phyloP scores from a whole-genome alignment of 2,329 filamentous ascomycete species.

The Microsporum canis region DNA sequence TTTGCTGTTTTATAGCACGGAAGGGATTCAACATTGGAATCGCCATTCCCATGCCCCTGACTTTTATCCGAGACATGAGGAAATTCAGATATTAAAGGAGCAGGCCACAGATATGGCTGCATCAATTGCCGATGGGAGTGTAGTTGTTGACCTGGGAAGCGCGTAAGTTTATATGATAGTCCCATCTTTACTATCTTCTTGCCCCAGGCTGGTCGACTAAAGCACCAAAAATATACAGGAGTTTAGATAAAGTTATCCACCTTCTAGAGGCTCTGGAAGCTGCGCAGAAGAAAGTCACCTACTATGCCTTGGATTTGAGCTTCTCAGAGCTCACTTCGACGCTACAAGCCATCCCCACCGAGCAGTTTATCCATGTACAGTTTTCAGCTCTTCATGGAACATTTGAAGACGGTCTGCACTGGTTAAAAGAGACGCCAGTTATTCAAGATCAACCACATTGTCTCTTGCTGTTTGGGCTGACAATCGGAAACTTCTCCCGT shows the following conservation, averaged over 20 bases:
- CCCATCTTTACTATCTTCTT: no score
- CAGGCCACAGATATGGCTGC: not conserved
- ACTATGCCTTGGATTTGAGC: not conserved
- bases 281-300: not conserved
- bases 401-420: not conserved
- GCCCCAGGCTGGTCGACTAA: not conserved
- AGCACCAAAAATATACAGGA: not conserved
- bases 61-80: not conserved
- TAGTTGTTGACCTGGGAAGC: conserved; percentile 1
- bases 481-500: not conserved
- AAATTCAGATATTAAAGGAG: not conserved
- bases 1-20: not conserved
- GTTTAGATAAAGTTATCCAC: conserved; percentile 1
- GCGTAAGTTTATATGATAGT: not conserved
- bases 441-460: not conserved
- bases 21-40: conserved; percentile 3
- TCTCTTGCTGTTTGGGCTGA: not conserved
- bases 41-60: not conserved
- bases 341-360: not conserved
- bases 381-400: not conserved
- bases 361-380: not conserved
- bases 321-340: not conserved
- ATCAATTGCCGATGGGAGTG: not conserved
- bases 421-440: not conserved
- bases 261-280: not conserved